These are phyloP conservation scores for Phytophthora cryptogea DNA, from an alignment of 352 stramenopile genomes.

Conservation along the genomic window DNA sequence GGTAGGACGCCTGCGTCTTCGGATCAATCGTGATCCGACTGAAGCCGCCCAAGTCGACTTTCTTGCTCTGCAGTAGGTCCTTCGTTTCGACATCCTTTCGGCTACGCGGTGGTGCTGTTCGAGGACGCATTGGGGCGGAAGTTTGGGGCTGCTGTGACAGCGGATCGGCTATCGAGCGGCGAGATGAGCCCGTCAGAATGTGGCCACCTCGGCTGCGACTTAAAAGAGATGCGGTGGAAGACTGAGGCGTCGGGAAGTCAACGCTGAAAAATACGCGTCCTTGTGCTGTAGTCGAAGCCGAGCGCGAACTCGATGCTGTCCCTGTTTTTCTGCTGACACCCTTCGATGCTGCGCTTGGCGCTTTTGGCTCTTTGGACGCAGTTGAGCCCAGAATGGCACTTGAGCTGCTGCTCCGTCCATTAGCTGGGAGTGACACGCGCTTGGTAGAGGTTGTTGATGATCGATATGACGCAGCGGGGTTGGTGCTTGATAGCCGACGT, in stretches of 20 bases:
- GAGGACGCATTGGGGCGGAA: slow-evolving; percentile 27
- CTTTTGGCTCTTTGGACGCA: slow-evolving; percentile 17
- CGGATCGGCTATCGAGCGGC: slow-evolving; percentile 26
- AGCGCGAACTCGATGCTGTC: slow-evolving; percentile 11
- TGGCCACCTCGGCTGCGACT: slow-evolving; percentile 25
- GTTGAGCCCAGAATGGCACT: slow-evolving; percentile 21
- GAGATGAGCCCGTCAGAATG: slow-evolving; percentile 21
- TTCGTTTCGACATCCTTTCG: slow-evolving; percentile 53
- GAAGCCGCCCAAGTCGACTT: slow-evolving; percentile 33
- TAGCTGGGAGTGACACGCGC: slow-evolving; percentile 30
- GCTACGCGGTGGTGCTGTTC: slow-evolving; percentile 42
- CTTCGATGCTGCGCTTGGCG: slow-evolving; percentile 22
- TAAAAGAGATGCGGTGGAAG: slow-evolving; percentile 16
- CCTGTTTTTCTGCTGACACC: slow-evolving; percentile 19
- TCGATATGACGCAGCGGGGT: slow-evolving; percentile 11
- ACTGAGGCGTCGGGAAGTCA: slow-evolving; percentile 26
- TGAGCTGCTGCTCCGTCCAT: slow-evolving; percentile 23
- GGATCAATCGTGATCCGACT: slow-evolving; percentile 32
- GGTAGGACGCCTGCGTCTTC: slow-evolving; percentile 23
- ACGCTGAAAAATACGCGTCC: slow-evolving; percentile 39
- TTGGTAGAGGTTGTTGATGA: slow-evolving; percentile 30
- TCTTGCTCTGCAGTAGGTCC: slow-evolving; percentile 50
- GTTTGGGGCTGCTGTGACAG: slow-evolving; percentile 25
- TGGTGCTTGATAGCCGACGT: slow-evolving; percentile 22
- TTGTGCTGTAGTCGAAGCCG: slow-evolving; percentile 17